phyloP scores from a whole-genome alignment of 805 yeast genomes.

The Metschnikowia lochheadii region DNA sequence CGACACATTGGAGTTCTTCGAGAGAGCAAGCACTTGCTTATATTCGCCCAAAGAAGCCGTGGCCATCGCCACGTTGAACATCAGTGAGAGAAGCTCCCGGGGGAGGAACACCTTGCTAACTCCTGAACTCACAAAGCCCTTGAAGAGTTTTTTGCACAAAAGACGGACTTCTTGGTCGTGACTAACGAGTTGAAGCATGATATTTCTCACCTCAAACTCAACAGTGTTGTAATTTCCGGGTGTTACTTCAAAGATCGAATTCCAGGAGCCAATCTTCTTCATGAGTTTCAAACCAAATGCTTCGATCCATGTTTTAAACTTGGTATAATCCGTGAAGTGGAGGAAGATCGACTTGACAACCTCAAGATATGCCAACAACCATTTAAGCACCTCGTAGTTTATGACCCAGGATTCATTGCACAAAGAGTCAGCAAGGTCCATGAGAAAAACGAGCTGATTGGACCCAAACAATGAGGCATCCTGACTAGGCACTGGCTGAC shows the following conservation, averaged over 20 bases:
- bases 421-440: constrained; percentile 27
- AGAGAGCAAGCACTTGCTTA: constrained; percentile 54
- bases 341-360: constrained; percentile 28
- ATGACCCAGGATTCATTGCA: constrained; percentile 20
- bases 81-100: constrained; percentile 42
- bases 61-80: constrained; percentile 40
- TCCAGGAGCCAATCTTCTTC: constrained; percentile 28
- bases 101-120: constrained; percentile 49
- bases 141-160: constrained; percentile 42
- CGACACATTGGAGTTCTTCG: constrained; percentile 47
- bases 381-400: constrained; percentile 32
- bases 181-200: constrained; percentile 39
- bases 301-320: constrained; percentile 23
- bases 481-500: constrained; percentile 18
- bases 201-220: constrained; percentile 44
- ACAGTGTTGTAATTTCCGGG: constrained; percentile 17
- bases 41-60: constrained; percentile 46
- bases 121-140: constrained; percentile 44
- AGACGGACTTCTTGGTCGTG: constrained; percentile 24
- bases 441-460: constrained; percentile 23
- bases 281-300: constrained; percentile 17
- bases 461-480: constrained; percentile 23
- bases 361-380: constrained; percentile 33
- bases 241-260: constrained; percentile 10
- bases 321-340: constrained; percentile 25